Conservation (phyloP, 495 filamentous ascomycete genomes). For the Neurospora terricola region DNA sequence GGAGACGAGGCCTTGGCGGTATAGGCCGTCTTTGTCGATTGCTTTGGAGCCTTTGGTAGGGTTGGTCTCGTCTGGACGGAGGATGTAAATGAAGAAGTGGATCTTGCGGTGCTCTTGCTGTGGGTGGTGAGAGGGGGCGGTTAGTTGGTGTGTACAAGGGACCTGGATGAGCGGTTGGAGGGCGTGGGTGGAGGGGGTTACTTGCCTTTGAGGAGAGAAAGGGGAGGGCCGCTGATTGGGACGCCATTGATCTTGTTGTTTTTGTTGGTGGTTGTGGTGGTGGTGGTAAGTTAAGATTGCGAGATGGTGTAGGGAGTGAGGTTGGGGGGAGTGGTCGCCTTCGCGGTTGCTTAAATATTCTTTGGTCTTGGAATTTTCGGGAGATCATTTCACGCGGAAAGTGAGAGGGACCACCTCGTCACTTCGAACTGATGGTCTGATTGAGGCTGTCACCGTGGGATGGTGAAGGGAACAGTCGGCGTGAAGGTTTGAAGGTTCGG, state of each 20-base stretch:
- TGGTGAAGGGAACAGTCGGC: background rate
- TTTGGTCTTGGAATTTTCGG: background rate
- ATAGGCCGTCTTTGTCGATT: background rate
- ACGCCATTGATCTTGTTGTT: background rate
- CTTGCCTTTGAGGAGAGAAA: background rate
- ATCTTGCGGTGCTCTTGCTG: background rate
- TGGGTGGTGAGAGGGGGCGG: background rate
- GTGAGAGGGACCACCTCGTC: background rate
- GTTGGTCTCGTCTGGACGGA: background rate
- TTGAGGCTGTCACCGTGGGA: background rate
- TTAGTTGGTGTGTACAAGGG: background rate
- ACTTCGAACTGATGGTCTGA: background rate
- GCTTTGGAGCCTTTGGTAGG: background rate
- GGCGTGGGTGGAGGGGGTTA: background rate
- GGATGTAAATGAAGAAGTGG: background rate
- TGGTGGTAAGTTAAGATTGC: background rate
- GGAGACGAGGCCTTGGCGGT: background rate
- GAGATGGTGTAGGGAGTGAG: background rate
- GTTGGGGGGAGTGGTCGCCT: accelerated
- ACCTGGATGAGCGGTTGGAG: background rate
- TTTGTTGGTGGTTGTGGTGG: background rate
- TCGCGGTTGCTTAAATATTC: background rate
- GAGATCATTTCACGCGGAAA: background rate
- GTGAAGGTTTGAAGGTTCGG: too few relatives aligned
- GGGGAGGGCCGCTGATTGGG: background rate